Evolutionary conservation across 1,139 yeast species (phyloP), one percentile per base, ranked within the genome.

Genomic region (Candida neerlandica): DNA sequence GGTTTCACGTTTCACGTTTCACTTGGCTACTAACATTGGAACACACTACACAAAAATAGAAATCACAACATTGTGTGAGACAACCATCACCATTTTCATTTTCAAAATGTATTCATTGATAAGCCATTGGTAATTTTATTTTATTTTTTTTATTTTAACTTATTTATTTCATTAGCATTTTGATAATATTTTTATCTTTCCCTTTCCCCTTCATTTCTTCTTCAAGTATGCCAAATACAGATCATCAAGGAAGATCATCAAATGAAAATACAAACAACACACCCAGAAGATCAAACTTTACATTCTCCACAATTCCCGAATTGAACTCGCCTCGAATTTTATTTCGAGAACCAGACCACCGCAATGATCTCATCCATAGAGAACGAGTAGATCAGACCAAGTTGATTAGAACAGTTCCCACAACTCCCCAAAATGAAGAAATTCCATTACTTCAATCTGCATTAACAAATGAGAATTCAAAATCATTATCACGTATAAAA

Each of bases 401-500:
- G 26, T 32, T 15, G 16, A 19, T 48, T 5, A 46, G 35, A 21
- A 51, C 58, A 3, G 52, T 53, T 2, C 58, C 58, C 19, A 49
- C 41, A 26, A 51, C 55, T 11, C 58, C 58, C 1, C 16, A 43
- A 15, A 6, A 39, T 23, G 51, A 50, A 2, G 21, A n/a, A 9
- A 16, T 34, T 7, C 38, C 43, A 14, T 33, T 32, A 7, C 16
- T 18, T 33, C 12, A 16, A 23, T 14, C 43, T 19, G 4, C 23
- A 12, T 29, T 26, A 10, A 26, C 26, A 23, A 35, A 14, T 4
- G 26, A 34, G 27, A 44, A 26, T 6, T 42, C 49, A 3, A 35
- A 35, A 19, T 35, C 39, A 18, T 23, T 49, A 47, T 47, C 55
- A 26, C 50, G 58, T 43, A 64, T 65, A 32, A 62, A 56, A 48